Base-by-base conservation (phyloP, 306 rosid genomes). In the Myrica gale region DNA sequence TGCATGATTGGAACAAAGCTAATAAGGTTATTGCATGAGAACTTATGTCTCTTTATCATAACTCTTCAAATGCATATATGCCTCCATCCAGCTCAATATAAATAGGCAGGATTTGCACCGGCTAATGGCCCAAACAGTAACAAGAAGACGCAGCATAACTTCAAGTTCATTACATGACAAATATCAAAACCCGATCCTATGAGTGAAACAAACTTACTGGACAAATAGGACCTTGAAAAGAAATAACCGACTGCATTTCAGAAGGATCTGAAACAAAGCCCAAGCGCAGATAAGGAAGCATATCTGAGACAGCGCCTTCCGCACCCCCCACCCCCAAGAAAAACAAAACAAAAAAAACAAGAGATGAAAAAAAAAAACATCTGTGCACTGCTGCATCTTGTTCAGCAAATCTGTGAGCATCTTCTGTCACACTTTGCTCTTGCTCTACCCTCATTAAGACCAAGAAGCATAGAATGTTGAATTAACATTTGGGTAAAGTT, bases 261-360 rank as follows among this genome's bases (percentile, higher is more conserved):
- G 97, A 90, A 82, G 97, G 93, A 92, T 95, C 97, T 61, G 99
- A 77, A 81, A 95, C 96, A 88, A 90, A 95, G 68, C 99, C 97
- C 78, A 95, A 80, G 51, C 97, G 93, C 72, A 95, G 68, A 83
- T 95, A 92, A 44, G 93, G 99, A 84, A 95, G 91, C 93, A 95
- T 90, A 65, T 95, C 96, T 15, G 74, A 65, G 73, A 95, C 84
- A 45, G 93, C 89, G n/a, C n/a, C n/a, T n/a, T n/a, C n/a, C n/a
- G n/a, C n/a, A n/a, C n/a, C n/a, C n/a, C n/a, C n/a, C n/a, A n/a
- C n/a, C n/a, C n/a, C n/a, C n/a, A n/a, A n/a, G n/a, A n/a, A n/a
- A n/a, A n/a, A n/a, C n/a, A n/a, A n/a, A n/a, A n/a, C n/a, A n/a
- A n/a, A n/a, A n/a, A n/a, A n/a, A n/a, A n/a, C n/a, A n/a, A n/a